Percentiles rank a stretch among this genome's conserved stretches.
These are phyloP conservation scores for Cucumis melo DNA, from an alignment of 306 rosid genomes.

Conservation along the genomic window DNA sequence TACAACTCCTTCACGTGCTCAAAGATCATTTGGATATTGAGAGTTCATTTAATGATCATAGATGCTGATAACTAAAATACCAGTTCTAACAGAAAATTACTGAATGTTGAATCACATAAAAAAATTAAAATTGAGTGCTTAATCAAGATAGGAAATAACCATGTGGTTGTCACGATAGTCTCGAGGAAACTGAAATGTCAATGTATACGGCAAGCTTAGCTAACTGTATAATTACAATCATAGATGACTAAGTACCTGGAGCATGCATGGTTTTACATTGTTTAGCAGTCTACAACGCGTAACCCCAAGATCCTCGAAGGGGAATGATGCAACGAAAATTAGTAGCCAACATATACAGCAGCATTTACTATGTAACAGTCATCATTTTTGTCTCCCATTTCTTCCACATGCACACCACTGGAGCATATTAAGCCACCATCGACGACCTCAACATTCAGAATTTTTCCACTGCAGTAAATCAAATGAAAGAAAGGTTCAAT, in stretches of 20 bases:
- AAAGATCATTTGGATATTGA: background rate
- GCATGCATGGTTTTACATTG: background rate
- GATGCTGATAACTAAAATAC: background rate
- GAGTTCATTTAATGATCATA: background rate
- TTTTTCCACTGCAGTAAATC: slow-evolving; percentile 56
- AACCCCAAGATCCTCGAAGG: background rate
- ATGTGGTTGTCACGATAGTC: background rate
- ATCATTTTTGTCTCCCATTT: slow-evolving; percentile 95
- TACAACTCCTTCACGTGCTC: background rate
- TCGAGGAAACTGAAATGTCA: background rate
- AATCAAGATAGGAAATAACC: background rate
- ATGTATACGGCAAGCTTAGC: background rate
- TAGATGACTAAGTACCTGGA: background rate
- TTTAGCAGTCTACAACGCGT: background rate
- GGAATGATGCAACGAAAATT: slow-evolving; percentile 15
- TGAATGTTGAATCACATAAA: background rate
- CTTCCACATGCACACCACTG: slow-evolving; percentile 87
- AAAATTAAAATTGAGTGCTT: background rate
- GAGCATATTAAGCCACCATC: slow-evolving; percentile 97
- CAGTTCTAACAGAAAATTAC: background rate
- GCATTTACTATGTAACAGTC: slow-evolving; percentile 94
- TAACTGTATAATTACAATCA: background rate
- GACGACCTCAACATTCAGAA: slow-evolving; percentile 68
- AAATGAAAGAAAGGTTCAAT: background rate
- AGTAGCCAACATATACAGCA: slow-evolving; percentile 92